These are phyloP conservation scores for Colletotrichum orchidophilum DNA, from an alignment of 2,329 filamentous ascomycete genomes.

Conservation along the genomic window DNA sequence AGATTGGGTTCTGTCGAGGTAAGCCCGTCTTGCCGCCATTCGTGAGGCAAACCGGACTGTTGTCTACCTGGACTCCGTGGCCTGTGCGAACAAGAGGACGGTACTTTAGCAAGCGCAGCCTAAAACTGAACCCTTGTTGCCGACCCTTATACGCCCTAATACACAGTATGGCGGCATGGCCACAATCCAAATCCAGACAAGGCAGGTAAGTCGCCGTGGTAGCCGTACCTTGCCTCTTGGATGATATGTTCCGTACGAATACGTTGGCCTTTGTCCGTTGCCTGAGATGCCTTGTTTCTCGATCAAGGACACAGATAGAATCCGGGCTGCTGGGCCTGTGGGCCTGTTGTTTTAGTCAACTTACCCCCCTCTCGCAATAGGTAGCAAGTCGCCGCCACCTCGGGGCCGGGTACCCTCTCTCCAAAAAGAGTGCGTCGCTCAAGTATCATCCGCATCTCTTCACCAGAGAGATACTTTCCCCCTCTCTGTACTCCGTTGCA, in stretches of 20 bases:
- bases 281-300: neutral
- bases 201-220: constrained; percentile 15
- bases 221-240: neutral
- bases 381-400: constrained; percentile 13
- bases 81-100: neutral
- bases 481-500: constrained; percentile 11
- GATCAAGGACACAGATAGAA: neutral
- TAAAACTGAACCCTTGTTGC: neutral
- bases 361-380: constrained; percentile 1
- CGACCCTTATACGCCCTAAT: neutral
- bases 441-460: neutral
- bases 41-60: neutral
- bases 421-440: neutral
- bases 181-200: neutral
- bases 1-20: neutral
- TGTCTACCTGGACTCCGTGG: neutral
- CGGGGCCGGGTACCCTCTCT: neutral
- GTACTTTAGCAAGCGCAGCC: neutral
- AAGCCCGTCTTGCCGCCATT: neutral
- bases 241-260: neutral
- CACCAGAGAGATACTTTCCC: constrained; percentile 1
- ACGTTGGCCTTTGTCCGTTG: neutral
- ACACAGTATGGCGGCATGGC: too few species aligned
- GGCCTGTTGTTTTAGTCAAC: neutral
- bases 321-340: neutral